Evolutionary conservation across 2,329 filamentous ascomycete species (phyloP).

Genomic region (Apiospora sp.): DNA sequence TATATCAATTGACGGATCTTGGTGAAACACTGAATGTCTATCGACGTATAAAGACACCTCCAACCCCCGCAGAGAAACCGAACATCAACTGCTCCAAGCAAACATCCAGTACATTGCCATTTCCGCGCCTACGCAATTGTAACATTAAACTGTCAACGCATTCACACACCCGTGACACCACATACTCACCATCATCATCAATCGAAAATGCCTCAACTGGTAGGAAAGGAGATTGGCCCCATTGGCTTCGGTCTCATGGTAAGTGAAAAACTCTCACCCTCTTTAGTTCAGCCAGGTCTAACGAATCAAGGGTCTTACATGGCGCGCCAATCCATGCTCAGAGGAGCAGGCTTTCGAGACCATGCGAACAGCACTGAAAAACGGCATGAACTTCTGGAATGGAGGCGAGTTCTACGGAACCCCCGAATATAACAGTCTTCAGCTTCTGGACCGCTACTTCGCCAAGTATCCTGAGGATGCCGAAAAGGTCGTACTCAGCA

Average conservation of each 20-base stretch:
- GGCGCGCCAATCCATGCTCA: constrained; percentile 39
- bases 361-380: constrained; percentile 54
- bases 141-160: neutral
- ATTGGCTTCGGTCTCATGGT: constrained; percentile 30
- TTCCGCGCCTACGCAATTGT: neutral
- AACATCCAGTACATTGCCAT: neutral
- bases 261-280: neutral
- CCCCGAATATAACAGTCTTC: constrained; percentile 58
- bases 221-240: constrained; percentile 28
- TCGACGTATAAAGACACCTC: neutral
- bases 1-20: neutral
- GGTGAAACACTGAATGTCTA: too few species aligned
- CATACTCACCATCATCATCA: neutral
- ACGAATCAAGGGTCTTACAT: constrained; percentile 42
- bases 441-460: constrained; percentile 63
- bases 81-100: neutral
- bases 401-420: constrained; percentile 64
- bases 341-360: constrained; percentile 54
- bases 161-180: neutral
- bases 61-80: neutral
- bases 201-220: constrained; percentile 26
- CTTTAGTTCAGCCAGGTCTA: neutral
- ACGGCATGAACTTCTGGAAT: constrained; percentile 57
- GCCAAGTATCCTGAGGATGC: constrained; percentile 64
- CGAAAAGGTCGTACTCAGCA: constrained; percentile 60